phyloP scores from a whole-genome alignment of 352 stramenopile species.

The Phytophthora sp. region DNA sequence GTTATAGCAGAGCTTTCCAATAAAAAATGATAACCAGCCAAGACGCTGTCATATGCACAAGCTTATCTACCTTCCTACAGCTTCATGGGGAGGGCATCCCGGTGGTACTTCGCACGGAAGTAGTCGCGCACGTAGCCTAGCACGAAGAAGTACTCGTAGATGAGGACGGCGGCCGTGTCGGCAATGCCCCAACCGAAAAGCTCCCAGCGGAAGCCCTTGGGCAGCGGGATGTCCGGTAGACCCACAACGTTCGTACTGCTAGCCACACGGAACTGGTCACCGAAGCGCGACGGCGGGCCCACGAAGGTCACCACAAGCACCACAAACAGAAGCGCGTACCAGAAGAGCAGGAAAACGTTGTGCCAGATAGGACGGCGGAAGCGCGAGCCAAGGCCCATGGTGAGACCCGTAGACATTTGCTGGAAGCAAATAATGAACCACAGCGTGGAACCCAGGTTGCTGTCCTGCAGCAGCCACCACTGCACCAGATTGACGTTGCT shows the following conservation, averaged over 20 bases:
- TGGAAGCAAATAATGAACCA: conserved; percentile 74
- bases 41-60: conserved; percentile 8
- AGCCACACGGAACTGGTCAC: conserved; percentile 74
- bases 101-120: conserved; percentile 71
- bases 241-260: conserved; percentile 79
- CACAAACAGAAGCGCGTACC: conserved; percentile 61
- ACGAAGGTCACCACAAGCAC: conserved; percentile 65
- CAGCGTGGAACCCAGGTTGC: conserved; percentile 60
- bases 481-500: conserved; percentile 70
- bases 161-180: conserved; percentile 56
- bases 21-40: conserved; percentile 16
- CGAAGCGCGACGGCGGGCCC: conserved; percentile 57
- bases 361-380: conserved; percentile 71
- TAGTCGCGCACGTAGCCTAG: conserved; percentile 70
- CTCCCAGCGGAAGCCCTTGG: conserved; percentile 64
- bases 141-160: conserved; percentile 73
- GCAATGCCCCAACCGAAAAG: conserved; percentile 63
- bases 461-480: conserved; percentile 80
- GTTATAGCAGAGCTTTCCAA: too few species aligned
- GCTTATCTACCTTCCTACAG: conserved; percentile 37
- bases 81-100: conserved; percentile 64
- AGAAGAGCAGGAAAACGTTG: conserved; percentile 71
- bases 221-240: conserved; percentile 73
- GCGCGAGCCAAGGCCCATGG: conserved; percentile 62
- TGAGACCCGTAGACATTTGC: conserved; percentile 72